Evolutionary conservation across 306 rosid genomes (phyloP).

Genomic region (Hylodesmum podocarpum): DNA sequence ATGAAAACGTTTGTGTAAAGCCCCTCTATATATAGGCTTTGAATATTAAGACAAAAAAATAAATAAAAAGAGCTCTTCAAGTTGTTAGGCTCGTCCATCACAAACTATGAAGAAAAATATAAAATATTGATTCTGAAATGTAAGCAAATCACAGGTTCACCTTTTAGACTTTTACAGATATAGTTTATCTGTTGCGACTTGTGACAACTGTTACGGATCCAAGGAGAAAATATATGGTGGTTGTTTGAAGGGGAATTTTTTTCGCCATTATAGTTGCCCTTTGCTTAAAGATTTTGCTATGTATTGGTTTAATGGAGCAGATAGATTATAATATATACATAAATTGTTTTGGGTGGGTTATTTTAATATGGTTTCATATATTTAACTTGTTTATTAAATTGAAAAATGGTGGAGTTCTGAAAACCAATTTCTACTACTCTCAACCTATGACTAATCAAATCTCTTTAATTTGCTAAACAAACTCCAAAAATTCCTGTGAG

Average conservation of each 20-base stretch:
- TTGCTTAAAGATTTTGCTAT: constrained; percentile 10
- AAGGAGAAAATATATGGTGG: constrained; percentile 51
- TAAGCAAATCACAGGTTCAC: constrained; percentile 49
- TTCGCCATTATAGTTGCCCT: constrained; percentile 5
- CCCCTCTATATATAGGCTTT: constrained; percentile 43
- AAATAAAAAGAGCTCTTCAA: background rate
- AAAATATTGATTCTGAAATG: constrained; percentile 44
- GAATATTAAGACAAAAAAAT: constrained; percentile 23
- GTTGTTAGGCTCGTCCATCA: constrained; percentile 25
- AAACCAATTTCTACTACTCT: constrained; percentile 11
- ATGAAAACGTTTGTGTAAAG: constrained; percentile 28
- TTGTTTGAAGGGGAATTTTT: constrained; percentile 37
- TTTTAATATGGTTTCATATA: background rate
- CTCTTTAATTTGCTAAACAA: constrained; percentile 24
- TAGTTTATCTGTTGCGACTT: constrained; percentile 34
- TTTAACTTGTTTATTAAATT: constrained; percentile 8
- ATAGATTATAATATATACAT: constrained; percentile 15
- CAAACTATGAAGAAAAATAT: constrained; percentile 8
- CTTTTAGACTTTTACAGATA: constrained; percentile 29
- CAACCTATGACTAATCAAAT: constrained; percentile 59
- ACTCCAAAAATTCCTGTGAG: constrained; percentile 29
- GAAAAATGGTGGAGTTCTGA: constrained; percentile 27
- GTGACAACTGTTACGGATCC: constrained; percentile 63
- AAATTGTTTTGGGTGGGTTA: background rate
- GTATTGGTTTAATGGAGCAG: background rate